Evolutionary conservation across 768 basidiomycete genomes (phyloP), one percentile per base, ranked within the genome.

Genomic region (Auriculariales sp.): DNA sequence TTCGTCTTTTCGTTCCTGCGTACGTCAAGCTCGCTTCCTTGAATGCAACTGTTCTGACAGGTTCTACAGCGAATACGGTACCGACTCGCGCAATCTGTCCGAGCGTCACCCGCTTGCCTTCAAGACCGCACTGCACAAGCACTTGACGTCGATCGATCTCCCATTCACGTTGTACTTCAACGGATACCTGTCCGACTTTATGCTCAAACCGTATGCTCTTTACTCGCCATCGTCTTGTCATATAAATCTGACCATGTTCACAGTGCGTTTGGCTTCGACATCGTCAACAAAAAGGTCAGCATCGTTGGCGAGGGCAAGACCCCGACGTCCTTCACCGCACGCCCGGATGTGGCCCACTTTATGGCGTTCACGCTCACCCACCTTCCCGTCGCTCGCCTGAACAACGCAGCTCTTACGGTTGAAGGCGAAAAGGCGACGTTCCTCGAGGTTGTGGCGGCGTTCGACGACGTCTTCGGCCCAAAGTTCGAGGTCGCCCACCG

Each of bases 1-100:
- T 52, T 11, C 33, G 48, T 39, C 47, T 52, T 3, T 55, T 55
- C 44, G 49, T 55, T 3, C 54, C 54, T 2, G 7, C 29, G 27
- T 32, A 32, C 31, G 31, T 32, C 15, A n/a, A n/a, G n/a, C n/a
- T n/a, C n/a, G n/a, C n/a, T n/a, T 7, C 31, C 15, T 32, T 7
- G 7, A 7, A 15, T 15, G 7, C 15, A 7, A 32, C 15, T 15
- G 31, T 32, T 32, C 15, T 15, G 31, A 15, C 31, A 32, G 31
- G 31, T 7, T 32, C 7, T 32, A 9, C 31, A 32, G 31, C 7
- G 31, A 32, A 32, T 32, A 9, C 31, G 31, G 31, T 32, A 32
- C 15, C 31, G 15, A 32, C 9, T 9, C 31, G 9, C 31, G 15
- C 31, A 15, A 32, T 7, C 7, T 32, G 15, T 15, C 31, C 31